A percentile compares a stretch with the other conserved stretches of the same genome.
These are phyloP conservation scores for Mucor plumbeus DNA, from an alignment of 371 early-diverging fungal genomes.

Conservation along the genomic window DNA sequence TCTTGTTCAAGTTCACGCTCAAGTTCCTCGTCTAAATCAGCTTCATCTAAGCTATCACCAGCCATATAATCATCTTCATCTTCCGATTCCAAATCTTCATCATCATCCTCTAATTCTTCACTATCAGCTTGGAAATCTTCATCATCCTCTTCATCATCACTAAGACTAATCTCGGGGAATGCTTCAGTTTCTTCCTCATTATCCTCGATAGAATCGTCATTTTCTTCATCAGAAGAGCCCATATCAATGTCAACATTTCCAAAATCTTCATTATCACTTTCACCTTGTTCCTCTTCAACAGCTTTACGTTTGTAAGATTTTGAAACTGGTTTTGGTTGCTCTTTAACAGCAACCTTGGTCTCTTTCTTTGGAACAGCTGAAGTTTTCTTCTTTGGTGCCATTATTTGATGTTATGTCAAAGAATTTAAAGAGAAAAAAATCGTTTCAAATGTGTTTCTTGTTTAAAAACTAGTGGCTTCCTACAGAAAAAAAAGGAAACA, in stretches of 20 bases:
- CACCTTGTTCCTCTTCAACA: slow-evolving; percentile 37
- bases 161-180: slow-evolving; percentile 49
- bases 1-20: slow-evolving; percentile 33
- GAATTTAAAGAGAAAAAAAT: background rate
- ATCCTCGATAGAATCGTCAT: slow-evolving; percentile 27
- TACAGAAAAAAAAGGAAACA: slow-evolving; percentile 9
- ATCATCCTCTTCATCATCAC: slow-evolving; percentile 43
- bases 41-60: slow-evolving; percentile 26
- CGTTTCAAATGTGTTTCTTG: background rate
- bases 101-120: slow-evolving; percentile 45
- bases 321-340: slow-evolving; percentile 11
- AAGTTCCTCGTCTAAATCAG: slow-evolving; percentile 43
- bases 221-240: slow-evolving; percentile 59
- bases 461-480: slow-evolving; percentile 2
- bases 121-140: slow-evolving; percentile 32
- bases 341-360: slow-evolving; percentile 8
- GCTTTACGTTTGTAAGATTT: slow-evolving; percentile 24
- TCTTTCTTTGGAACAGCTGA: slow-evolving; percentile 10
- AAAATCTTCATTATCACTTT: slow-evolving; percentile 48
- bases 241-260: slow-evolving; percentile 53
- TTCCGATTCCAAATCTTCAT: slow-evolving; percentile 54
- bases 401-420: background rate
- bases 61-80: slow-evolving; percentile 43
- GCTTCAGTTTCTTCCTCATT: slow-evolving; percentile 47
- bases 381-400: slow-evolving; percentile 22